Base-by-base conservation (phyloP, 2,329 filamentous ascomycete genomes). In the Epichloe festucae region DNA sequence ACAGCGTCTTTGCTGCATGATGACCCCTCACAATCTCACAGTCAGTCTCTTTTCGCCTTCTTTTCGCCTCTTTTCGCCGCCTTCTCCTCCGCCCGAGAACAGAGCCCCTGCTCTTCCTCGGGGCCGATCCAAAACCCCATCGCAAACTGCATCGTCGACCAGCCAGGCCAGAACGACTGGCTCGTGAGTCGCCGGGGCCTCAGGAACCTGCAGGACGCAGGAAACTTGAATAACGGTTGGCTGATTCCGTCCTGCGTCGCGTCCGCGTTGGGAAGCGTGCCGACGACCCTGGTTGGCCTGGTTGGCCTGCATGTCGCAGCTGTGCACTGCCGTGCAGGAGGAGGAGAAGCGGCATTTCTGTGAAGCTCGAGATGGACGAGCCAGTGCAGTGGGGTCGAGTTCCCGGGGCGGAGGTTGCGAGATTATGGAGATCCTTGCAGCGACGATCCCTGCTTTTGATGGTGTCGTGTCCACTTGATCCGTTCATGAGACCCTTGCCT, bases 211-310 rank as follows among this genome's bases (percentile, higher is more conserved):
- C 45, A 47, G 31, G 31, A 47, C 34, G 45, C 27, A 46, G 17
- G 42, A 17, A 12, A 7, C 12, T 19, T 15, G 31, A 31, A 14
- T 3, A 4, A 43, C 4, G 48, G 21, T 42, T 49, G 23, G 31
- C 48, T 36, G 41, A 15, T 39, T 10, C 21, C 14, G 10, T 14
- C 27, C 15, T 41, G 48, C 50, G 51, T 52, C 56, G 55, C 53
- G 54, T 54, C 50, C 56, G 56, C 57, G 55, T 56, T 49, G 44
- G 49, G 17, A 50, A 46, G 51, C 53, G 56, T 53, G 53, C 53
- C 56, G 46, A 36, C 23, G 21, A 34, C 46, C 19, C 46, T 52
- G 52, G 49, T 54, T 58, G 54, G 54, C 40, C 27, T 27, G 27
- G 7, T 27, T 27, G 27, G 7, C 27, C 27, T 31, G 27, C 38